phyloP scores from a whole-genome alignment of 1,139 yeast species.

The Torulaspora pretoriensis region DNA sequence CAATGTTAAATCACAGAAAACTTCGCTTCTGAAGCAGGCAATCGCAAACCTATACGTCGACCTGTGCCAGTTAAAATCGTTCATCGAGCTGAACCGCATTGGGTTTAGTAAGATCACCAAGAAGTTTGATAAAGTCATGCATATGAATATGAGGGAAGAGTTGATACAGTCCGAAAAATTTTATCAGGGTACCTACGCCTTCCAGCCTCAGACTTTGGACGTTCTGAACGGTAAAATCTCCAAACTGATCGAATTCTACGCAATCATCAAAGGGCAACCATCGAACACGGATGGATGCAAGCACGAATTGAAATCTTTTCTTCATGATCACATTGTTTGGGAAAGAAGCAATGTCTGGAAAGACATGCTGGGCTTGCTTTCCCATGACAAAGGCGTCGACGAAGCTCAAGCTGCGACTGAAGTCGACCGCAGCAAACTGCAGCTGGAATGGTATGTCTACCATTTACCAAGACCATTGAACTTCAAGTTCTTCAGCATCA shows the following conservation, averaged over 20 bases:
- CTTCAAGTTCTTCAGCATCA: slow-evolving; percentile 38
- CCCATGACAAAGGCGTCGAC: slow-evolving; percentile 38
- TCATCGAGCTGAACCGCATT: slow-evolving; percentile 59
- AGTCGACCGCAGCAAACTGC: slow-evolving; percentile 18
- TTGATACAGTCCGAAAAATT: slow-evolving; percentile 44
- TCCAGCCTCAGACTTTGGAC: slow-evolving; percentile 42
- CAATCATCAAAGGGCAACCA: slow-evolving; percentile 37
- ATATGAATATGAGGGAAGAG: slow-evolving; percentile 45
- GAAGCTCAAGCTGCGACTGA: slow-evolving; percentile 26
- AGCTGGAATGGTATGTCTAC: slow-evolving; percentile 34
- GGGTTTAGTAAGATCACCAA: slow-evolving; percentile 67
- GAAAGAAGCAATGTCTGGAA: slow-evolving; percentile 72
- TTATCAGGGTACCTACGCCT: slow-evolving; percentile 45
- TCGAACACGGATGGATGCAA: slow-evolving; percentile 31
- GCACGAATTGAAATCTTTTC: slow-evolving; percentile 51
- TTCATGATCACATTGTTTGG: slow-evolving; percentile 73
- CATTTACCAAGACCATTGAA: slow-evolving; percentile 38
- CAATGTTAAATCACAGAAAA: slow-evolving; percentile 38
- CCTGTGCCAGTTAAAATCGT: slow-evolving; percentile 61
- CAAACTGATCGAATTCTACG: slow-evolving; percentile 47
- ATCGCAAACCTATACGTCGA: slow-evolving; percentile 56
- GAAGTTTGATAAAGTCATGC: slow-evolving; percentile 63
- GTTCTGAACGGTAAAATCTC: slow-evolving; percentile 47
- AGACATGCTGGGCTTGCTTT: slow-evolving; percentile 62
- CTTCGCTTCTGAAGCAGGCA: slow-evolving; percentile 53